These are phyloP conservation scores for Pseudoneurospora amorphoporcata DNA, from an alignment of 495 filamentous ascomycete species.

Conservation along the genomic window DNA sequence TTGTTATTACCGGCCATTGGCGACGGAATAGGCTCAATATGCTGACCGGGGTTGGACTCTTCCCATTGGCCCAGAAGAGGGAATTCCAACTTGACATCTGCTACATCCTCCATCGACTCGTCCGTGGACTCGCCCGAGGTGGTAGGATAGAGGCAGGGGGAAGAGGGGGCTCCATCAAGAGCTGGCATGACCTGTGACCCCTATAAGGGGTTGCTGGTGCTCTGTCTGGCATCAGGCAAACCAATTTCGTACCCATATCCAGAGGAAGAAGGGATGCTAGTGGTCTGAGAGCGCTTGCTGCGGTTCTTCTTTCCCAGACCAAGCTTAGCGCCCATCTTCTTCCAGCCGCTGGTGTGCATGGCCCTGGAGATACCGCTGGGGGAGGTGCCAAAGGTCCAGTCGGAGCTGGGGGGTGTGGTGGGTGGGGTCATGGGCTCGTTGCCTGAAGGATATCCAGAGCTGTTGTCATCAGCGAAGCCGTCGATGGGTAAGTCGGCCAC, in stretches of 20 bases:
- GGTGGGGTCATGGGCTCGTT: slow-evolving; percentile 80
- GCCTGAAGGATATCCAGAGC: slow-evolving; percentile 39
- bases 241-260: slow-evolving; percentile 15
- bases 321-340: slow-evolving; percentile 73
- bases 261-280: slow-evolving; percentile 24
- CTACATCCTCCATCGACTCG: slow-evolving; percentile 5
- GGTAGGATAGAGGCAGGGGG: slow-evolving; percentile 11
- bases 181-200: slow-evolving; percentile 44
- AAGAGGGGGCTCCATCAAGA: slow-evolving; percentile 23
- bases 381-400: slow-evolving; percentile 43
- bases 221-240: slow-evolving; percentile 19
- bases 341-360: slow-evolving; percentile 56
- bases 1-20: slow-evolving; percentile 18
- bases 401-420: slow-evolving; percentile 65
- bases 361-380: slow-evolving; percentile 41
- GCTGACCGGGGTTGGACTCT: slow-evolving; percentile 36
- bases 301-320: slow-evolving; percentile 54
- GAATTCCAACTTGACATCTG: slow-evolving; percentile 9
- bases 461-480: slow-evolving; percentile 41
- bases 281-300: slow-evolving; percentile 28
- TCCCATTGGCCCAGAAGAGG: slow-evolving; percentile 25
- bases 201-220: slow-evolving; percentile 36
- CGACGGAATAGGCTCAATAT: slow-evolving; percentile 29
- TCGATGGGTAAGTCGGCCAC: slow-evolving; percentile 25
- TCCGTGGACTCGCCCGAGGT: slow-evolving; percentile 8